Base-by-base conservation (phyloP, 352 stramenopile species). In the Blastocystis sp. region DNA sequence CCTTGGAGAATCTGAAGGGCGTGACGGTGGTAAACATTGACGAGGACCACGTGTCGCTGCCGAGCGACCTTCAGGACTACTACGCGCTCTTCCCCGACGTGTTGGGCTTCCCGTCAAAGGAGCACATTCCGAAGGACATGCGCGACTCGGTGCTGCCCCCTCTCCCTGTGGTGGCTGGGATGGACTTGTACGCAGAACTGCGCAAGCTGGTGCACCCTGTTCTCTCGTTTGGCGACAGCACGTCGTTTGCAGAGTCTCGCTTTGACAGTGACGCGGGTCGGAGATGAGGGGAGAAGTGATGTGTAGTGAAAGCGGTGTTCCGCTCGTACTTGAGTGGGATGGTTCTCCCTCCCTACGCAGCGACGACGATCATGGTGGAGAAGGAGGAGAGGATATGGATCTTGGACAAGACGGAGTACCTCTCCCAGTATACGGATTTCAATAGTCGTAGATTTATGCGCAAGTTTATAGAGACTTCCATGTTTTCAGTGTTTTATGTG, bases 381-480 rank as follows among this genome's bases (percentile, higher is more conserved):
- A 67, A 62, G 60, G 61, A 69, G 19, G 50, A 85, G 41, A 16
- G 24, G 29, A 66, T 85, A n/a, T 85, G 55, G 50, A 85, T 85
- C 41, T 55, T 85, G 37, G 60, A 85, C 29, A 85, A 85, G 45
- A 41, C 41, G 10, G 33, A 69, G 37, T 85, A 85, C 50, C 61
- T 85, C 16, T 29, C 31, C 2, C 26, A 37, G 50, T 85, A 85
- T 39, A 16, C 33, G 37, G 51, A 85, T 51, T 24, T 26, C 12
- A 85, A 85, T 39, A 67, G 41, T 4, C 35, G 29, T 67, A 50
- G 41, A 24, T 85, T 85, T 45, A 85, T 85, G 74, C 41, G 24
- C 12, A 50, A 59, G 29, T 85, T 85, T 55, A 85, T 85, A 35
- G 74, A 85, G 19, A 85, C 51, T 70, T 85, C 74, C 29, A 85